phyloP scores from a whole-genome alignment of 2,329 filamentous ascomycete species.

The Paecilomyces sp. region DNA sequence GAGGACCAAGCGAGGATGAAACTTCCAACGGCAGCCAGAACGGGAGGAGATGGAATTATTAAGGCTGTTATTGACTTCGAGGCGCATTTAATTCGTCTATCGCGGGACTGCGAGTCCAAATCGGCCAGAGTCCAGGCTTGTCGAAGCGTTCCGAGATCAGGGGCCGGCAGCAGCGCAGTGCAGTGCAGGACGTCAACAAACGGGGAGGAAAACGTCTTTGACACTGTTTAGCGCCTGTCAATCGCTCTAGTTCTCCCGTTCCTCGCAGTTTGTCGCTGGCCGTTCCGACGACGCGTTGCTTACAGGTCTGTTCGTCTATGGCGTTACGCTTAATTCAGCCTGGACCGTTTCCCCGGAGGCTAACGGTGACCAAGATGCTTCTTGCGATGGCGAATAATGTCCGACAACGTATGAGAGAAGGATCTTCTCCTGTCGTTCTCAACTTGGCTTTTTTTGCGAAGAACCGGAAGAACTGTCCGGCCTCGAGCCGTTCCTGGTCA shows the following conservation, averaged over 20 bases:
- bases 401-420: too few relatives aligned
- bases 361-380: neutral
- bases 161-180: neutral
- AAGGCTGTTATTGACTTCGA: neutral
- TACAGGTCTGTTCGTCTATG: neutral
- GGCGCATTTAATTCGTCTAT: neutral
- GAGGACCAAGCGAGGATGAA: neutral
- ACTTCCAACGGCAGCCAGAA: neutral
- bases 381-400: too few relatives aligned
- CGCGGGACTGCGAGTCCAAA: neutral
- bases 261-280: neutral
- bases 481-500: too few relatives aligned
- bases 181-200: neutral
- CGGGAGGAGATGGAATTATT: neutral
- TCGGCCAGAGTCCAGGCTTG: neutral
- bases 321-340: neutral
- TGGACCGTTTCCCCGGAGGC: neutral
- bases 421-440: too few relatives aligned
- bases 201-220: too few relatives aligned
- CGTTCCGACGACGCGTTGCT: neutral
- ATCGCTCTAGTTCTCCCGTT: neutral
- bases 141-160: neutral
- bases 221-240: neutral
- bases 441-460: neutral
- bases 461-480: too few relatives aligned